Conservation (phyloP, 2,329 filamentous ascomycete genomes). For the Xylariaceae sp. region DNA sequence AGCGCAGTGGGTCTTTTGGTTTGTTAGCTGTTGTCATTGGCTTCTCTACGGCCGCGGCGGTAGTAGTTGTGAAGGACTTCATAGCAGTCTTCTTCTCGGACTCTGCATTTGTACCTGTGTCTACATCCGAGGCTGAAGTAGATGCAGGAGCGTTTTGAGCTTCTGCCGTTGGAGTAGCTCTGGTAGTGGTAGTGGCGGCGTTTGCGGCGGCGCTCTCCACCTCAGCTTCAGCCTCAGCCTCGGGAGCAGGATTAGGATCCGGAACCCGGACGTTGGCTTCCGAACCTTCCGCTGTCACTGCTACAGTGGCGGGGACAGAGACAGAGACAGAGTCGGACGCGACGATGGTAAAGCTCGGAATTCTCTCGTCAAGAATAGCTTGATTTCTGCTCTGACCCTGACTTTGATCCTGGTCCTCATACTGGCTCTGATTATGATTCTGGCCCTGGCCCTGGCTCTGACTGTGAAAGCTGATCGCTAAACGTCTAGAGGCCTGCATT, state of each 20-base stretch:
- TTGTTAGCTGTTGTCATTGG: conserved; percentile 19
- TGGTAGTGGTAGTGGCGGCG: neutral
- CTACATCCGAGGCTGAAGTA: neutral
- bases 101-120: neutral
- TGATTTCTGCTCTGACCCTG: neutral
- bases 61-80: neutral
- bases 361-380: conserved; percentile 13
- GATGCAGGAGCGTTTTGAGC: neutral
- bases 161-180: neutral
- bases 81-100: neutral
- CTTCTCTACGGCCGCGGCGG: conserved; percentile 3
- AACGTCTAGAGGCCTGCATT: conserved; percentile 65
- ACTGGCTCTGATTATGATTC: neutral
- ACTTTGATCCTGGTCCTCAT: neutral
- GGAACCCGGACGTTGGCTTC: conserved; percentile 5
- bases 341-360: conserved; percentile 34
- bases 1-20: conserved; percentile 59
- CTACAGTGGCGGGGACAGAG: neutral
- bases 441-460: neutral
- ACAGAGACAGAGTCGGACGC: neutral
- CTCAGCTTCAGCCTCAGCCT: neutral
- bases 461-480: conserved; percentile 42
- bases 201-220: conserved; percentile 10
- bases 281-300: conserved; percentile 6
- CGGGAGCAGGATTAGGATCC: neutral